Conservation (phyloP, 1,139 yeast species). For the Geotrichum armillariae region DNA sequence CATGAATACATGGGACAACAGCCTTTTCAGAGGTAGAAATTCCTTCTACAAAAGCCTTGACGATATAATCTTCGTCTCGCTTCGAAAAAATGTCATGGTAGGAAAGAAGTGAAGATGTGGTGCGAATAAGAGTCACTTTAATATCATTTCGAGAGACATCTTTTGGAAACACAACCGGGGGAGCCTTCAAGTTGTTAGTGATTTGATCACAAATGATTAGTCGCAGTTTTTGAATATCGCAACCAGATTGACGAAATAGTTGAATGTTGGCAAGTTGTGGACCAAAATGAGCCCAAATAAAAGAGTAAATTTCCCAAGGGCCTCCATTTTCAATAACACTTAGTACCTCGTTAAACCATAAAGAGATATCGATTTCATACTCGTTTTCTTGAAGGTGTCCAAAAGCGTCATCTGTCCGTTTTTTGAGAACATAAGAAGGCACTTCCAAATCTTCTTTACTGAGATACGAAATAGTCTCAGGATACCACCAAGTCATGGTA, state of each 20-base stretch:
- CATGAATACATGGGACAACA: constrained; percentile 76
- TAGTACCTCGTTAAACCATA: constrained; percentile 55
- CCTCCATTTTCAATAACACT: constrained; percentile 54
- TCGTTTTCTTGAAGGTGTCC: constrained; percentile 12
- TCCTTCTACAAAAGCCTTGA: constrained; percentile 63
- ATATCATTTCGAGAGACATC: constrained; percentile 58
- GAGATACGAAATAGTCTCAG: constrained; percentile 54
- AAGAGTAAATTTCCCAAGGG: constrained; percentile 73
- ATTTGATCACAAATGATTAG: constrained; percentile 61
- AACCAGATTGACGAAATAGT: constrained; percentile 50
- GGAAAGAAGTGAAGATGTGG: constrained; percentile 66
- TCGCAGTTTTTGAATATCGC: constrained; percentile 50
- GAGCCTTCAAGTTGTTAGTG: constrained; percentile 45
- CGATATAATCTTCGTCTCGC: constrained; percentile 67
- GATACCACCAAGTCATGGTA: constrained; percentile 54
- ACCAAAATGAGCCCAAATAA: constrained; percentile 65
- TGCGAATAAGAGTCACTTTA: constrained; percentile 65
- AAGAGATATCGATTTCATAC: constrained; percentile 45
- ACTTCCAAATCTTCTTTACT: constrained; percentile 43
- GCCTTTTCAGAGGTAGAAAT: constrained; percentile 77
- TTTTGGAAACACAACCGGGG: constrained; percentile 46
- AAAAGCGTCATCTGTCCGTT: not conserved
- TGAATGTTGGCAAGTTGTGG: constrained; percentile 67
- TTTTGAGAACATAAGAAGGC: constrained; percentile 34
- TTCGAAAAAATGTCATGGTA: constrained; percentile 59